These are phyloP conservation scores for Podospora australis DNA, from an alignment of 495 filamentous ascomycete genomes.

Conservation along the genomic window DNA sequence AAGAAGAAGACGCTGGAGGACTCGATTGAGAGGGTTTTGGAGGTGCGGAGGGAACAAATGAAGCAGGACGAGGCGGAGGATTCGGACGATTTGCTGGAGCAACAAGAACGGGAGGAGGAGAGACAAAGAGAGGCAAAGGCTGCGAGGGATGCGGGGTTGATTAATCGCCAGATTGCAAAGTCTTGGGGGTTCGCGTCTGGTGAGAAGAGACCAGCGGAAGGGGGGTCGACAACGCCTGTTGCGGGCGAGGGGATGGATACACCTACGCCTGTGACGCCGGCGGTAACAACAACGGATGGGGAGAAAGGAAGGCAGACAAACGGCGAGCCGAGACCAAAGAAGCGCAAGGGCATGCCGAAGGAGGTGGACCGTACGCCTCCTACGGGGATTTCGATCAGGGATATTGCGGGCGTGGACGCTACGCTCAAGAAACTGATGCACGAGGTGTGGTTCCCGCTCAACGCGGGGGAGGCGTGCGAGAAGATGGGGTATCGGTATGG, in stretches of 20 bases:
- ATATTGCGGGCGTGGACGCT: conserved; percentile 80
- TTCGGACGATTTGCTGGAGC: conserved; percentile 60
- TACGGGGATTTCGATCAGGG: conserved; percentile 64
- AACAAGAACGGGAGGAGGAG: conserved; percentile 38
- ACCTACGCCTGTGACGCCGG: not conserved
- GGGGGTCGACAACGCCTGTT: conserved; percentile 2
- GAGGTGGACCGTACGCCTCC: conserved; percentile 63
- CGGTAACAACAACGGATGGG: not conserved
- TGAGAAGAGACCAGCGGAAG: conserved; percentile 4
- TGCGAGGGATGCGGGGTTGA: conserved; percentile 19
- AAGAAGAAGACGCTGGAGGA: conserved; percentile 76
- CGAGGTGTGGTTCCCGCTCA: conserved; percentile 73
- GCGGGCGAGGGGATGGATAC: not conserved
- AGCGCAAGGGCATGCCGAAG: conserved; percentile 45
- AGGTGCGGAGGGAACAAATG: conserved; percentile 61
- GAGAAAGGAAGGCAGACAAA: conserved; percentile 45
- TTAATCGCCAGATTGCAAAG: conserved; percentile 39
- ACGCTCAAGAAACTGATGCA: conserved; percentile 72
- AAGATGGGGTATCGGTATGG: conserved; percentile 65
- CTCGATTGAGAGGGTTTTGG: conserved; percentile 78
- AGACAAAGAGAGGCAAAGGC: conserved; percentile 16
- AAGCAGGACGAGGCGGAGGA: conserved; percentile 40
- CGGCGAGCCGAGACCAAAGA: conserved; percentile 63
- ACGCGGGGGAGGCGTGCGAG: conserved; percentile 46
- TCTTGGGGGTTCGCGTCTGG: conserved; percentile 50